Base-by-base conservation (phyloP, 2,329 filamentous ascomycete species). In the Ceratocystis colombiana region DNA sequence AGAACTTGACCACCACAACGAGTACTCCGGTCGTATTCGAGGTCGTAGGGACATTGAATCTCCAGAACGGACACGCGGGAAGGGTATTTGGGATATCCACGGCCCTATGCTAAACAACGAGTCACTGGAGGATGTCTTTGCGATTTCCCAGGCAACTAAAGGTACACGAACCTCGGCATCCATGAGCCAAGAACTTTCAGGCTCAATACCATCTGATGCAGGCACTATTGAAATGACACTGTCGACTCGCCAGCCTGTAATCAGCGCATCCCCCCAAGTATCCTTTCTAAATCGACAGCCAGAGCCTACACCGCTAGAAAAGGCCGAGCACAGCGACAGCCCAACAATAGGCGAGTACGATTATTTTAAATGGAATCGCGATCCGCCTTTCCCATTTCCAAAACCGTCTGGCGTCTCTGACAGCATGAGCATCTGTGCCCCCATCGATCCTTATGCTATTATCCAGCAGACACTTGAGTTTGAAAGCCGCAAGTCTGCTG, bases 281-380 rank as follows among this genome's bases (percentile, higher is more conserved):
- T 62, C 64, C 3, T 62, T 66, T 46, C 20, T 66, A 5, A 30
- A 33, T 17, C 44, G 37, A 22, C 46, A 46, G n/a, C 50, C 30
- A 15, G 66, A 67, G 45, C 64, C 59, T 4, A 67, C 66, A 15
- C 46, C 59, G 7, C 53, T 68, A 20, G 64, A 68, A 61, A 66
- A 61, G 53, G 67, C 70, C 2, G 74, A 73, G 41, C 64, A 28
- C 8, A 67, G 65, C 48, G 65, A 64, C 55, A 63, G 53, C 22
- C 62, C 61, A 17, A 61, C 33, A 30, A 64, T 59, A 30, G 62
- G 45, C 15, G 83, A 85, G 57, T 79, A 76, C 0, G 84, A 87
- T 71, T 87, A 82, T 68, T 75, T 86, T 5, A 80, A 80, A 0
- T 85, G 84, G 82, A 74, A 77, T 0, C 75, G 80, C 22, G 84